phyloP scores from a whole-genome alignment of 2,329 filamentous ascomycete genomes.

The Trichoderma asperellum region DNA sequence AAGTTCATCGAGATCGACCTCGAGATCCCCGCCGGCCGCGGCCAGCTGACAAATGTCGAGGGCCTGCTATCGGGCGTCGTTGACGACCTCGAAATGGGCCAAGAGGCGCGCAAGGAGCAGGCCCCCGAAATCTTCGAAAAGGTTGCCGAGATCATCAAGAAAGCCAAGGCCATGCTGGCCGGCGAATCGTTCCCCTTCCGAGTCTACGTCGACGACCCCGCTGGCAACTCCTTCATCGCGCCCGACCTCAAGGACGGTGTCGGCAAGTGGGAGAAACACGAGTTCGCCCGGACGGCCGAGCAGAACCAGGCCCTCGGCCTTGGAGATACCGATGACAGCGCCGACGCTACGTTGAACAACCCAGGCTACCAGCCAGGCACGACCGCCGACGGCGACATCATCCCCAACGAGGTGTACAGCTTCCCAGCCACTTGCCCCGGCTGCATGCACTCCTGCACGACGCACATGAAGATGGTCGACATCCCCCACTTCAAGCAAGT shows the following conservation, averaged over 20 bases:
- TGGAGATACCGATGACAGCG: conserved; percentile 62
- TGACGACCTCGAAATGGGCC: conserved; percentile 78
- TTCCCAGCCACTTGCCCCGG: conserved; percentile 92
- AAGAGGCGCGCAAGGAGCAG: conserved; percentile 78
- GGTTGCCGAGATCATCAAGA: conserved; percentile 74
- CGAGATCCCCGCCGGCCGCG: conserved; percentile 88
- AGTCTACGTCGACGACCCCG: conserved; percentile 83
- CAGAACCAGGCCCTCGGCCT: conserved; percentile 89
- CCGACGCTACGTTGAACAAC: conserved; percentile 51
- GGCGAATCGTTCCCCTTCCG: conserved; percentile 85
- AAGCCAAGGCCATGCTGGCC: conserved; percentile 74
- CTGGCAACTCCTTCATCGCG: conserved; percentile 96
- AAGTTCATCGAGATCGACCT: conserved; percentile 90
- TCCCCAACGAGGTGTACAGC: conserved; percentile 89
- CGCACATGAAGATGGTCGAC: conserved; percentile 98
- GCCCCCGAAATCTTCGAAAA: conserved; percentile 79
- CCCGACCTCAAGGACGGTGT: conserved; percentile 77
- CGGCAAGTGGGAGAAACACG: conserved; percentile 86
- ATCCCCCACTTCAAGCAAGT: conserved; percentile 99
- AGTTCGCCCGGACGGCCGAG: conserved; percentile 79
- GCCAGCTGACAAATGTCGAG: conserved; percentile 92
- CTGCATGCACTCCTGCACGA: conserved; percentile 82
- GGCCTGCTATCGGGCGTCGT: conserved; percentile 79
- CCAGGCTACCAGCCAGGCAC: conserved; percentile 56
- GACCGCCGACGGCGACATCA: conserved; percentile 72